Percentiles rank a stretch among this genome's conserved stretches.
Conservation (phyloP, 2,329 filamentous ascomycete genomes). For the Phialophora tarda region DNA sequence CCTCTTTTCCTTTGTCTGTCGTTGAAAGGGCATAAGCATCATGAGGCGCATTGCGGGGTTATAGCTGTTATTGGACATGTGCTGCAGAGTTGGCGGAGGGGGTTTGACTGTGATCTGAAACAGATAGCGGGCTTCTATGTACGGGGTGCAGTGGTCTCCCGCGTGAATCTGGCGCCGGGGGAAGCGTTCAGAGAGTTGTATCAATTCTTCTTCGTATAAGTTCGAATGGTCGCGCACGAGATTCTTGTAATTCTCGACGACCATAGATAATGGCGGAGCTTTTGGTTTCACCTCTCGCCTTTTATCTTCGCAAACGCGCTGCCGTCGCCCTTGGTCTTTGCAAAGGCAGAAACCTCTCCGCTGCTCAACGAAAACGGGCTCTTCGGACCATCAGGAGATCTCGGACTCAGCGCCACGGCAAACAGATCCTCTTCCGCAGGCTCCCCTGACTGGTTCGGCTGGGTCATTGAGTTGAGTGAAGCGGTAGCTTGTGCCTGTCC, state of each 20-base stretch:
- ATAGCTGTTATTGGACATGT: neutral
- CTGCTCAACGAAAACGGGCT: conserved; percentile 74
- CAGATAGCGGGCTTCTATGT: conserved; percentile 4
- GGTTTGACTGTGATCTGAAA: conserved; percentile 1
- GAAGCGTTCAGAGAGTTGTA: conserved; percentile 6
- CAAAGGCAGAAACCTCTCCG: conserved; percentile 45
- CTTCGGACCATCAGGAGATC: conserved; percentile 82
- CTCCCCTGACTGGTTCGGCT: conserved; percentile 51
- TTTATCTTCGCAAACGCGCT: conserved; percentile 39
- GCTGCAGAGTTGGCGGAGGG: neutral
- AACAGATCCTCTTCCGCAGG: conserved; percentile 76
- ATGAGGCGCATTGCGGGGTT: conserved; percentile 1
- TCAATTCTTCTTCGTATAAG: conserved; percentile 25
- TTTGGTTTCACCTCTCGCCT: conserved; percentile 29
- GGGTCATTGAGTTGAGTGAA: conserved; percentile 42
- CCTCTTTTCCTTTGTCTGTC: conserved; percentile 10
- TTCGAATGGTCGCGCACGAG: conserved; percentile 22
- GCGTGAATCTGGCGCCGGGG: conserved; percentile 3
- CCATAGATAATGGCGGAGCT: neutral
- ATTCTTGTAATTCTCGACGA: conserved; percentile 4
- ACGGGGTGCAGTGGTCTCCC: conserved; percentile 14
- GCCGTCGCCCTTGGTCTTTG: conserved; percentile 32
- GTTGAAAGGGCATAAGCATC: conserved; percentile 6
- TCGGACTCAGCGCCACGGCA: conserved; percentile 81
- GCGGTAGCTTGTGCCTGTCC: conserved; percentile 40